These are phyloP conservation scores for Exophiala alcalophila DNA, from an alignment of 2,329 filamentous ascomycete species.

Conservation along the genomic window DNA sequence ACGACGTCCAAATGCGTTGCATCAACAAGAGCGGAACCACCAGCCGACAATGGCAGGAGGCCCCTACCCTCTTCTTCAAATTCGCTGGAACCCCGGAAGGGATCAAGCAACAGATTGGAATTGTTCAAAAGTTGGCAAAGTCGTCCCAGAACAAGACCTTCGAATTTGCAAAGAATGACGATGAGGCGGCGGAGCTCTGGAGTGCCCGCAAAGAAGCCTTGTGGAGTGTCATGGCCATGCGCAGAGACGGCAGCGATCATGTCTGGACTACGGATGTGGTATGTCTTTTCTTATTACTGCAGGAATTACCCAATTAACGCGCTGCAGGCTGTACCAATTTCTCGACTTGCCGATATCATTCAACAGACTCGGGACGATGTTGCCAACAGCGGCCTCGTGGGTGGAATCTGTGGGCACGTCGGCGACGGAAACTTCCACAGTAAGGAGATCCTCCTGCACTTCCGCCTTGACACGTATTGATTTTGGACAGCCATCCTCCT, in stretches of 20 bases:
- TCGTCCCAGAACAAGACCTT: conserved; percentile 57
- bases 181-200: conserved; percentile 70
- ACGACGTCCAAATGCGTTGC: conserved; percentile 82
- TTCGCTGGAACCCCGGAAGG: conserved; percentile 63
- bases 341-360: conserved; percentile 67
- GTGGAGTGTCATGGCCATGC: conserved; percentile 68
- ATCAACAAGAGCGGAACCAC: conserved; percentile 56
- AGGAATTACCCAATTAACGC: background rate
- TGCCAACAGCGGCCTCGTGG: conserved; percentile 59
- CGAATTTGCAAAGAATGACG: conserved; percentile 63
- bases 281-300: conserved; percentile 1
- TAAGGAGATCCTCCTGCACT: conserved; percentile 36
- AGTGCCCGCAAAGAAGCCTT: conserved; percentile 71
- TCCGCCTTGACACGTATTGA: conserved; percentile 7
- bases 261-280: conserved; percentile 76
- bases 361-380: conserved; percentile 67
- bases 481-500: conserved; percentile 52
- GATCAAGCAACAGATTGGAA: conserved; percentile 62
- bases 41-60: conserved; percentile 61
- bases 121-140: conserved; percentile 59
- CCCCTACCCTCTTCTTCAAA: conserved; percentile 72
- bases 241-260: conserved; percentile 56
- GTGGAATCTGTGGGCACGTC: conserved; percentile 68
- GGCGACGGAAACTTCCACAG: conserved; percentile 74
- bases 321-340: conserved; percentile 64